phyloP scores from a whole-genome alignment of 805 yeast genomes.

The Yarrowia hollandica region DNA sequence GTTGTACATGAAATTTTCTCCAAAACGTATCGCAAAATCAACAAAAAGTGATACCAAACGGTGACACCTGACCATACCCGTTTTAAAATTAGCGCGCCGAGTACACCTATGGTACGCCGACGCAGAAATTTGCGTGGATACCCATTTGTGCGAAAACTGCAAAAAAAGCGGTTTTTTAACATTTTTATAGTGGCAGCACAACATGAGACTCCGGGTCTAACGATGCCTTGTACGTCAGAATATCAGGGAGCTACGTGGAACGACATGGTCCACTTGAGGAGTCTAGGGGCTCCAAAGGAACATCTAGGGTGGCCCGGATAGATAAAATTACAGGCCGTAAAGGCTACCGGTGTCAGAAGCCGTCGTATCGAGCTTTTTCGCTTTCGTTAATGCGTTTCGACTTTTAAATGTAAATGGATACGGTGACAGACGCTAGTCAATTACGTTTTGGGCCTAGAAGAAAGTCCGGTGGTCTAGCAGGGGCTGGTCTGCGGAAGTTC shows the following conservation, averaged over 20 bases:
- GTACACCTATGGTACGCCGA: not conserved
- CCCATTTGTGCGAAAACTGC: no score
- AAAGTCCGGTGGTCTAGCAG: not conserved
- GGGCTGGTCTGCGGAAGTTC: not conserved
- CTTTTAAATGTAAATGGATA: not conserved
- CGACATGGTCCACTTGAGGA: no score
- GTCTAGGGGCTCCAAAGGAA: not conserved
- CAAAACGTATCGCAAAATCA: no score
- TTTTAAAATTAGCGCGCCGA: not conserved
- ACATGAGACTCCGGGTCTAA: not conserved
- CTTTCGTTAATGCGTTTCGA: not conserved
- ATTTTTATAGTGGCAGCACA: not conserved
- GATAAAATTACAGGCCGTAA: not conserved
- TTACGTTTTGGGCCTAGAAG: not conserved
- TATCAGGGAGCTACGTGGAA: not conserved
- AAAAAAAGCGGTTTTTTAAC: not conserved
- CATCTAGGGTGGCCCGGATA: not conserved
- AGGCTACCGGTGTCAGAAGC: not conserved
- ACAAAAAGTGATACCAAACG: no score
- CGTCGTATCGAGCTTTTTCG: not conserved
- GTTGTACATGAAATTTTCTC: no score
- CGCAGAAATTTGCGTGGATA: not conserved
- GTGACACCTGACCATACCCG: not conserved
- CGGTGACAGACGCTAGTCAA: slow-evolving; percentile 17
- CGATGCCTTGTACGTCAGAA: not conserved